These are phyloP conservation scores for Phytophthora vignae DNA, from an alignment of 352 stramenopile genomes.

Conservation along the genomic window DNA sequence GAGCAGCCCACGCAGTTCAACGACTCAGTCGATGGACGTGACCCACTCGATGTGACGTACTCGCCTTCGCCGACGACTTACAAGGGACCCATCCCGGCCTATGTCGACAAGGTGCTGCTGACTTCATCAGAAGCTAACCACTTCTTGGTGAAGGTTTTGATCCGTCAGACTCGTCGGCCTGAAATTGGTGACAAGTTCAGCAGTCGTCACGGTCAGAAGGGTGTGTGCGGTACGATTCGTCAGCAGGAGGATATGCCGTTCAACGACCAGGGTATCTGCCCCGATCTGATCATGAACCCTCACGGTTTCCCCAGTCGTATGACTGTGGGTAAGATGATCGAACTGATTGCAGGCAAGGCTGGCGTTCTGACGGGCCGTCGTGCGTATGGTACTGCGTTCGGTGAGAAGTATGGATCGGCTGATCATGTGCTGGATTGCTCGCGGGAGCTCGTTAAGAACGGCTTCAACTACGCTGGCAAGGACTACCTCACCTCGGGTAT, in stretches of 20 bases:
- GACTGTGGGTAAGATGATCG: constrained; percentile 99
- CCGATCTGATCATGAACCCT: constrained; percentile 99
- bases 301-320: constrained; percentile 99
- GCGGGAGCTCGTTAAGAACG: constrained; percentile 95
- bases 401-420: constrained; percentile 97
- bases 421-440: constrained; percentile 94
- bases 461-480: constrained; percentile 99
- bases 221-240: constrained; percentile 97
- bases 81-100: constrained; percentile 94
- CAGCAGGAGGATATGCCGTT: constrained; percentile 99
- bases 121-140: constrained; percentile 98
- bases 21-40: constrained; percentile 80
- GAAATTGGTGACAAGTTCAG: constrained; percentile 99
- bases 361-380: constrained; percentile 96
- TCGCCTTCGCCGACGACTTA: constrained; percentile 94
- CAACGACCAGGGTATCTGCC: constrained; percentile 97
- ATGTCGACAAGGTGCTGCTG: constrained; percentile 99
- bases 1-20: constrained; percentile 96
- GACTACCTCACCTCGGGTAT: constrained; percentile 95
- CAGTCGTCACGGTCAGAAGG: constrained; percentile 99
- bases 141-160: constrained; percentile 98
- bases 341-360: constrained; percentile 98
- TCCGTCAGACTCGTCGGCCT: constrained; percentile 95
- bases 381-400: constrained; percentile 99
- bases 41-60: constrained; percentile 83